Evolutionary conservation across 2,329 filamentous ascomycete species (phyloP), one percentile per base, ranked within the genome.

Genomic region (Ophiocordyceps camponoti-saundersi): DNA sequence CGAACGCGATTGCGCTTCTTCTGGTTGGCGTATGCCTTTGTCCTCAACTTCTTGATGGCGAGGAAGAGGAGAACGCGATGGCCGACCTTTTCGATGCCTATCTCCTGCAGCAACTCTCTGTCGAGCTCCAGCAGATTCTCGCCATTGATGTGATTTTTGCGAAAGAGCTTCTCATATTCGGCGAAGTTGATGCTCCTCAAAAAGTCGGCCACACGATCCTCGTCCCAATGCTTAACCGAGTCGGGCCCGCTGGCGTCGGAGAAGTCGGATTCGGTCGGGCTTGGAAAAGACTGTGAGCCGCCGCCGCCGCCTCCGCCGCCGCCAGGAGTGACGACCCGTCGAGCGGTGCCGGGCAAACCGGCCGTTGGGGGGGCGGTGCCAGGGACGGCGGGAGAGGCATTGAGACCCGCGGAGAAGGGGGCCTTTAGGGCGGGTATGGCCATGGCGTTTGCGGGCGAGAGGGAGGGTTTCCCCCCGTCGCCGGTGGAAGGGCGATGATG

Each of bases 111-210:
- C 40, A 94, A 87, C 48, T 88, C 82, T 70, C 95, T 93, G 65
- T 98, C 92, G 73, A 95, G 90, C 66, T 98, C 92, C 55, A 98
- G 74, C 42, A 98, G 71, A 60, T 94, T 95, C 67, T 95, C 88
- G 57, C 92, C 92, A 60, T 92, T 98, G 69, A 98, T 95, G 64
- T 96, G 86, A 63, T 98, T 95, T 60, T 80, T 80, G 65, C 85
- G 67, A 65, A 95, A 95, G 23, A 95, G 65, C 58, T 85, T 80
- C 61, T 95, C 88, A 65, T 98, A 96, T 60, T 96, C 88, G 55
- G 82, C 81, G 60, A 89, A 96, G 59, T 93, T 90, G 60, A 98
- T 89, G 56, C 79, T 88, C 57, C 81, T 76, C 52, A 98, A 72
- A 75, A 94, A 98, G 46, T 95, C 85, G 59, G 84, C 85, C 29